Percentiles rank a stretch among this genome's conserved stretches.
Conservation (phyloP, 345 rosid genomes). For the Cardamine chenopodiifolia region DNA sequence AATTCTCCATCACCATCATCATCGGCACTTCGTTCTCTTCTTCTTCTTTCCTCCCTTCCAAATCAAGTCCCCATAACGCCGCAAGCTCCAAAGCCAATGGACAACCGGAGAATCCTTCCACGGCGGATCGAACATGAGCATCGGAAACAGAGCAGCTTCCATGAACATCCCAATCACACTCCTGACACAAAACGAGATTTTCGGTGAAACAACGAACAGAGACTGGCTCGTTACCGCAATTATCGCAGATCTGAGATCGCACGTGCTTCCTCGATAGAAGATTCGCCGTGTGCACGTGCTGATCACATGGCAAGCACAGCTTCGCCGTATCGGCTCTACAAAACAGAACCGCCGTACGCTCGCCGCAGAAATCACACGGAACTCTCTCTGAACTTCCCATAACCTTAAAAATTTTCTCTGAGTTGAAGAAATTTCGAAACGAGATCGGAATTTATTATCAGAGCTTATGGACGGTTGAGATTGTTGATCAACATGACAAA, state of each 20-base stretch:
- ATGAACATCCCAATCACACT: constrained; percentile 75
- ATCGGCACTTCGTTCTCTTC: constrained; percentile 18
- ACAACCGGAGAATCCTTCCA: constrained; percentile 74
- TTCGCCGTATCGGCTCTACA: constrained; percentile 90
- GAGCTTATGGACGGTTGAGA: constrained; percentile 10
- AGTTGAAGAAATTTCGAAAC: neutral
- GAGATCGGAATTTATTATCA: neutral
- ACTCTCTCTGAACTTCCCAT: constrained; percentile 50
- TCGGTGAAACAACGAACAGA: constrained; percentile 65
- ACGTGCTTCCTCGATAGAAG: constrained; percentile 72
- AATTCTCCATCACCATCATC: constrained; percentile 38
- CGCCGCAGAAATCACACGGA: constrained; percentile 81
- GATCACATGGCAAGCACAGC: constrained; percentile 88
- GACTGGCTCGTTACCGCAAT: constrained; percentile 65
- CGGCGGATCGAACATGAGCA: constrained; percentile 58
- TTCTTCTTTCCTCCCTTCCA: constrained; percentile 43
- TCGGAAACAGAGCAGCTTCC: constrained; percentile 69
- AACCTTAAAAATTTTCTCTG: neutral
- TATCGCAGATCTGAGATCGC: constrained; percentile 96
- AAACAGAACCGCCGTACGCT: constrained; percentile 66
- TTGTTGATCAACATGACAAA: constrained; percentile 19
- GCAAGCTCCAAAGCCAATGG: constrained; percentile 68
- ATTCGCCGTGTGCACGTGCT: constrained; percentile 91
- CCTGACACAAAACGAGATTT: constrained; percentile 61
- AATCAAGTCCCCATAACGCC: constrained; percentile 60